A percentile compares a stretch with the other conserved stretches of the same genome.
These are phyloP conservation scores for Aureobasidium sp. DNA, from an alignment of 2,329 filamentous ascomycete species.

Conservation along the genomic window DNA sequence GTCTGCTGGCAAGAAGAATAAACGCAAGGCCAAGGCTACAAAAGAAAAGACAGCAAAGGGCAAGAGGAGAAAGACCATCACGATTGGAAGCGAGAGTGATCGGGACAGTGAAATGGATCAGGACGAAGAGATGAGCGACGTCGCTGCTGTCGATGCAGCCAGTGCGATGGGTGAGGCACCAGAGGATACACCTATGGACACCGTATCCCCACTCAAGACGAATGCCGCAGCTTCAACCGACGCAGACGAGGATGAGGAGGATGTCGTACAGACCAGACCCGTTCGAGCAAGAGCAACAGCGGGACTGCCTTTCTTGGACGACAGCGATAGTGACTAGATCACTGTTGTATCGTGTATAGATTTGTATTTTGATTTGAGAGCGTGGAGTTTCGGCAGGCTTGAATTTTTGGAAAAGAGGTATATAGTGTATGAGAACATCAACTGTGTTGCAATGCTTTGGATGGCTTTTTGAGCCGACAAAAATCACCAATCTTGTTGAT, in stretches of 20 bases:
- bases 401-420: neutral
- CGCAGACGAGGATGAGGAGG: conserved; percentile 34
- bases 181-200: conserved; percentile 30
- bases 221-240: conserved; percentile 17
- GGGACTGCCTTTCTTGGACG: conserved; percentile 10
- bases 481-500: too few relatives aligned
- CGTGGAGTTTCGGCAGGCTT: conserved; percentile 4
- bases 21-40: conserved; percentile 20
- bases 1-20: conserved; percentile 24
- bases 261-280: conserved; percentile 17
- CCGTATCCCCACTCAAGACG: neutral
- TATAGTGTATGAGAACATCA: neutral
- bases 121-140: conserved; percentile 6
- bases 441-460: neutral
- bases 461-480: too few relatives aligned
- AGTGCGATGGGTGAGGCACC: conserved; percentile 17
- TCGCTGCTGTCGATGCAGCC: neutral
- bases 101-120: neutral
- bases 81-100: conserved; percentile 14
- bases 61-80: conserved; percentile 17
- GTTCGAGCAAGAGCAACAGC: conserved; percentile 1
- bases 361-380: neutral
- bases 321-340: conserved; percentile 11
- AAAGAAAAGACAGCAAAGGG: conserved; percentile 21
- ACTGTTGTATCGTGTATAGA: neutral